phyloP scores from a whole-genome alignment of 257 asterid genomes.

The Nicotiana sylvestris region DNA sequence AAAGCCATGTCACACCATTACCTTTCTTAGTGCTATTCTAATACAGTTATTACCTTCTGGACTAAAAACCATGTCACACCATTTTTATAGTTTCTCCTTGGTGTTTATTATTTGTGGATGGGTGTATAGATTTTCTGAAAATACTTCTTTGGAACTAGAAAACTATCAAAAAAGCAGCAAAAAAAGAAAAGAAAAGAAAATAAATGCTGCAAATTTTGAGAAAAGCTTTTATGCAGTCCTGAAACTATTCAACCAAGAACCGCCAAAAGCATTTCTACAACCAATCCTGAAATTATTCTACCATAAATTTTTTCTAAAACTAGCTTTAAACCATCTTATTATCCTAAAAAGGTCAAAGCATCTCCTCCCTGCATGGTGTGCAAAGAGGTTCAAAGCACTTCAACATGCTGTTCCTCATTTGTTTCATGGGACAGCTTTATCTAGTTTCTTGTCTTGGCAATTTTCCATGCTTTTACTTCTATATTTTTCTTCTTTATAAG shows the following conservation, averaged over 20 bases:
- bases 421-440: background rate
- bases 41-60: background rate
- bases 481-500: background rate
- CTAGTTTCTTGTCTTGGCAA: background rate
- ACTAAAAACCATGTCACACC: background rate
- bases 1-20: background rate
- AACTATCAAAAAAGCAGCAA: background rate
- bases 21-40: background rate
- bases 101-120: background rate
- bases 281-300: background rate
- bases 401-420: background rate
- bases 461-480: slow-evolving; percentile 3
- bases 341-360: background rate
- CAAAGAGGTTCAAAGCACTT: background rate
- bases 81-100: background rate
- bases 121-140: background rate
- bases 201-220: background rate
- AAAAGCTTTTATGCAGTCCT: background rate
- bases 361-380: background rate
- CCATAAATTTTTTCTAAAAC: background rate
- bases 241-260: background rate
- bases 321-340: slow-evolving; percentile 1
- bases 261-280: background rate
- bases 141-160: background rate
- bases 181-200: background rate